Percentiles rank a stretch among this genome's conserved stretches.
phyloP scores from a whole-genome alignment of 176 grass and related monocot genomes.

The Carex pumila region DNA sequence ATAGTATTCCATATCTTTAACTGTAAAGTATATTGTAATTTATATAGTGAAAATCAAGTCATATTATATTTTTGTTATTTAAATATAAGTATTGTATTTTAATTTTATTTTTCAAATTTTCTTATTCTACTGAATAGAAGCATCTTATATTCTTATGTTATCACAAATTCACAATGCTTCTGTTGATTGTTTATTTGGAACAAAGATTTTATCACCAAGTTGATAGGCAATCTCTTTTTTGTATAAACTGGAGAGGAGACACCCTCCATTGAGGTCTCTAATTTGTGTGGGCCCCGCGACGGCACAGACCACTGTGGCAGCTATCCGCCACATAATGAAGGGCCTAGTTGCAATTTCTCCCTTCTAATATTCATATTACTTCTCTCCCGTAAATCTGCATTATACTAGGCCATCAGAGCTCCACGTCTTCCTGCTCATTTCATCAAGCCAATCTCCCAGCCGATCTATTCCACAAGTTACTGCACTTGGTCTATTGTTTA shows the following conservation, averaged over 20 bases:
- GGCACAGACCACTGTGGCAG: conserved; percentile 20
- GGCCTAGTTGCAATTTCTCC: neutral
- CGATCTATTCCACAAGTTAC: neutral
- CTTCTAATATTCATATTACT: neutral
- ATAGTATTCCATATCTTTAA: neutral
- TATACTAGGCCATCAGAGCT: conserved; percentile 2
- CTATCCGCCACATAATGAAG: neutral
- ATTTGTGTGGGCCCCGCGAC: neutral
- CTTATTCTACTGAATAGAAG: too few species aligned
- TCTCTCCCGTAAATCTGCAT: neutral
- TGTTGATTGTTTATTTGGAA: neutral
- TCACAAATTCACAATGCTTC: too few species aligned
- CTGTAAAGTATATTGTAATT: too few species aligned
- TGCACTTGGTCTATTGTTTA: neutral
- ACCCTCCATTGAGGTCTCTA: neutral
- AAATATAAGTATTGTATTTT: too few species aligned
- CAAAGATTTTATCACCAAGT: neutral
- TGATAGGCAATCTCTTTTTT: too few species aligned
- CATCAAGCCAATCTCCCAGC: neutral
- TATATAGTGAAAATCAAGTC: too few species aligned
- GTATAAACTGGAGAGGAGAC: neutral
- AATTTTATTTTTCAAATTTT: too few species aligned
- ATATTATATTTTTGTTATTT: neutral
- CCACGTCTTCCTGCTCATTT: neutral
- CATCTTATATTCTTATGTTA: too few species aligned